A percentile compares a stretch with the other conserved stretches of the same genome.
Conservation (phyloP, 345 rosid species). For the Populus ilicifolia region DNA sequence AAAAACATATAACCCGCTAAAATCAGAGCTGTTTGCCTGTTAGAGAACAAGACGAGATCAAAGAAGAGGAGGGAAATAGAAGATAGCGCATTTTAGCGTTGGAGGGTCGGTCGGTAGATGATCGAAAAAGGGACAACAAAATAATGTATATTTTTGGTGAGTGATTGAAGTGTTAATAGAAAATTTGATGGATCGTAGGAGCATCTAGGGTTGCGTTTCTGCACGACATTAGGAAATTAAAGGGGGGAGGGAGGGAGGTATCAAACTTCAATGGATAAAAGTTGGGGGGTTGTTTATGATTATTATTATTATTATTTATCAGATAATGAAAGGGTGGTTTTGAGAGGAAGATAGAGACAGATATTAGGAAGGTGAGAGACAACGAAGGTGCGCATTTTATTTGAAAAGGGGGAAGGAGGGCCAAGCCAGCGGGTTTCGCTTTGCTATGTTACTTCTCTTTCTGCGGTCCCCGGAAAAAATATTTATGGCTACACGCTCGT, state of each 20-base stretch:
- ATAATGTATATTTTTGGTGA: not conserved
- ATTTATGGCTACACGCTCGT: no score
- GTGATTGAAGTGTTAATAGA: not conserved
- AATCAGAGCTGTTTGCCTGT: not conserved
- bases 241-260: not conserved
- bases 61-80: not conserved
- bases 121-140: not conserved
- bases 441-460: no score
- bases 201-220: not conserved
- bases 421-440: no score
- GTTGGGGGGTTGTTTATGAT: not conserved
- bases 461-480: no score
- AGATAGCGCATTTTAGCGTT: constrained; percentile 13
- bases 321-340: not conserved
- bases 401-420: no score
- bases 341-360: not conserved
- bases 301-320: not conserved
- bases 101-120: not conserved
- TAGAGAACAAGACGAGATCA: not conserved
- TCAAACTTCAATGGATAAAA: not conserved
- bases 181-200: not conserved
- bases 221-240: no score
- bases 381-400: not conserved
- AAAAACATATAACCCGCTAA: not conserved
- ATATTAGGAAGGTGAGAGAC: not conserved